Conservation (phyloP, 345 rosid species). For the Lepidium didymum region DNA sequence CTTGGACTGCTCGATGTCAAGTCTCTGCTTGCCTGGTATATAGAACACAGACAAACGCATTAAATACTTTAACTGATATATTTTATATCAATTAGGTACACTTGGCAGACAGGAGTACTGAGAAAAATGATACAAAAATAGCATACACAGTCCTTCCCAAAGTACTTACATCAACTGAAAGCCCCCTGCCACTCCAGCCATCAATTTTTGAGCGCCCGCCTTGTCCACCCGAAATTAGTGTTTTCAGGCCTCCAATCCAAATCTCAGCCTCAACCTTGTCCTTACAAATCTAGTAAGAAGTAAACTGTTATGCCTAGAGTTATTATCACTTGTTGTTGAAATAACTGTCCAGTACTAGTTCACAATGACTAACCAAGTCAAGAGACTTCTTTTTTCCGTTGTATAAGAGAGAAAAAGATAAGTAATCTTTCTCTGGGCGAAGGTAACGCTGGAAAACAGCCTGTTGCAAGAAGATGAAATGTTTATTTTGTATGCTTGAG, state of each 20-base stretch:
- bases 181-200: slow-evolving; percentile 83
- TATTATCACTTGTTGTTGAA: slow-evolving; percentile 4
- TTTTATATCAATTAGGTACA: background rate
- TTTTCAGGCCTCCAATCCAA: slow-evolving; percentile 82
- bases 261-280: slow-evolving; percentile 92
- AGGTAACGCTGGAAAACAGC: slow-evolving; percentile 82
- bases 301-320: slow-evolving; percentile 22
- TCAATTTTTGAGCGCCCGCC: slow-evolving; percentile 96
- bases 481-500: background rate
- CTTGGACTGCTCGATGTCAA: slow-evolving; percentile 82
- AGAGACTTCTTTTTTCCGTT: slow-evolving; percentile 80
- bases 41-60: background rate
- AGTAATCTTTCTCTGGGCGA: slow-evolving; percentile 81
- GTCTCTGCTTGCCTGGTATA: slow-evolving; percentile 79
- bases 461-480: slow-evolving; percentile 32
- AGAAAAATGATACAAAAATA: background rate
- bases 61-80: background rate
- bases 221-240: slow-evolving; percentile 63
- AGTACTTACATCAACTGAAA: slow-evolving; percentile 70
- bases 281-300: slow-evolving; percentile 70
- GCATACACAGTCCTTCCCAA: background rate
- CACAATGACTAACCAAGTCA: slow-evolving; percentile 73
- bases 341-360: background rate
- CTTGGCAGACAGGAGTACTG: background rate
- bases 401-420: slow-evolving; percentile 85